Percentiles rank a stretch among this genome's conserved stretches.
Evolutionary conservation across 129 eudicot species (phyloP).

Genomic region (Flaveria trinervia): DNA sequence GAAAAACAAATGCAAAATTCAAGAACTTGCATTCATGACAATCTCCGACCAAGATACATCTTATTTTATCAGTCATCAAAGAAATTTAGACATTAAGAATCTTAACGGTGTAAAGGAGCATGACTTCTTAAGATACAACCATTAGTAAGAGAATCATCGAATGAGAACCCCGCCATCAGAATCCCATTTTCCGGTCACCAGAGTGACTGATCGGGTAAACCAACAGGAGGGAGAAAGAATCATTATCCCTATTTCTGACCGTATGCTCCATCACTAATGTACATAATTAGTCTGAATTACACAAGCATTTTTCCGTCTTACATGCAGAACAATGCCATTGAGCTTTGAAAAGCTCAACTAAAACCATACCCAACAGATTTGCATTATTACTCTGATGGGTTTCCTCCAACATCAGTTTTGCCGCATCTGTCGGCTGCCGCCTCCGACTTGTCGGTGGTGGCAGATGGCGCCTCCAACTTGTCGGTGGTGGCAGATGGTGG

Average conservation of each 20-base stretch:
- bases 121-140: slow-evolving; percentile 35
- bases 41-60: slow-evolving; percentile 5
- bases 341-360: slow-evolving; percentile 24
- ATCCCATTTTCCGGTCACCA: slow-evolving; percentile 23
- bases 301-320: slow-evolving; percentile 26
- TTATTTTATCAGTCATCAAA: slow-evolving; percentile 34
- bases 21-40: background rate
- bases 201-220: slow-evolving; percentile 31
- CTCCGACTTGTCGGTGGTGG: slow-evolving; percentile 22
- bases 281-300: slow-evolving; percentile 39
- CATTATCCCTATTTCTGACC: slow-evolving; percentile 38
- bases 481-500: slow-evolving; percentile 26
- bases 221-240: slow-evolving; percentile 35
- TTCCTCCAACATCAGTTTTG: slow-evolving; percentile 27
- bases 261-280: slow-evolving; percentile 42
- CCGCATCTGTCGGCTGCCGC: slow-evolving; percentile 15
- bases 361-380: slow-evolving; percentile 8
- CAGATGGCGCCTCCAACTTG: slow-evolving; percentile 13
- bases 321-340: slow-evolving; percentile 23
- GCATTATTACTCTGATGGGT: slow-evolving; percentile 23
- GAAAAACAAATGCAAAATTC: too few relatives aligned
- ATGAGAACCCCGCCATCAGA: slow-evolving; percentile 27
- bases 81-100: slow-evolving; percentile 30
- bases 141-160: slow-evolving; percentile 23
- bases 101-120: slow-evolving; percentile 18